These are phyloP conservation scores for Lactuca saligna DNA, from an alignment of 129 eudicot genomes.

Conservation along the genomic window DNA sequence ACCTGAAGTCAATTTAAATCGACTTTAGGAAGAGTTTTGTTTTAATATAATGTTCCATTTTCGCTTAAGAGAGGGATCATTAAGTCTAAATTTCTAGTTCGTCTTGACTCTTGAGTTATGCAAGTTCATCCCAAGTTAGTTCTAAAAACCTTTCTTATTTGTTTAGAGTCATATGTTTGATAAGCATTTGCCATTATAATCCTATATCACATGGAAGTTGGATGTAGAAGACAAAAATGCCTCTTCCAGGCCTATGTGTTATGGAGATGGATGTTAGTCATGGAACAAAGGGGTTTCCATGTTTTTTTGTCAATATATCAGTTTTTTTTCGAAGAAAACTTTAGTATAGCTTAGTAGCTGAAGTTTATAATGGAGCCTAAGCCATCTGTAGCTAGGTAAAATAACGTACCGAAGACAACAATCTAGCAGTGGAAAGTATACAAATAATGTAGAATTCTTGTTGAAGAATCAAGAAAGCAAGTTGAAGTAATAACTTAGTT, in stretches of 20 bases:
- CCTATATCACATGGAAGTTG: background rate
- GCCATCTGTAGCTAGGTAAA: background rate
- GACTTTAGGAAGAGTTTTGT: background rate
- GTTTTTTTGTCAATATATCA: background rate
- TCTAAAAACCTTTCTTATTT: background rate
- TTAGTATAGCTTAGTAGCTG: background rate
- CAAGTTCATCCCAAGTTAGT: background rate
- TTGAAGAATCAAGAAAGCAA: background rate
- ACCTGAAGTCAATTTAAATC: background rate
- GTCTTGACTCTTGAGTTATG: background rate
- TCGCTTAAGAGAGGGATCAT: background rate
- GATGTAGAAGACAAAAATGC: background rate
- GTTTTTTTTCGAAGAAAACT: slow-evolving; percentile 6
- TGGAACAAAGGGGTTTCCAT: background rate
- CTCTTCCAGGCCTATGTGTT: background rate
- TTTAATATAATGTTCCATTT: background rate
- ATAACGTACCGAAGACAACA: background rate
- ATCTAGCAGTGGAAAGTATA: background rate
- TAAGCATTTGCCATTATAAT: slow-evolving; percentile 7
- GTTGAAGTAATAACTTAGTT: background rate
- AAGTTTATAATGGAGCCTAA: background rate
- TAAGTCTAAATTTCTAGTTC: background rate
- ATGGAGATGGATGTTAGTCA: background rate
- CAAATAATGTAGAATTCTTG: background rate
- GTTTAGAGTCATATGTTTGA: background rate